phyloP scores from a whole-genome alignment of 169 alveolate genomes.

The Eimeria praecox region DNA sequence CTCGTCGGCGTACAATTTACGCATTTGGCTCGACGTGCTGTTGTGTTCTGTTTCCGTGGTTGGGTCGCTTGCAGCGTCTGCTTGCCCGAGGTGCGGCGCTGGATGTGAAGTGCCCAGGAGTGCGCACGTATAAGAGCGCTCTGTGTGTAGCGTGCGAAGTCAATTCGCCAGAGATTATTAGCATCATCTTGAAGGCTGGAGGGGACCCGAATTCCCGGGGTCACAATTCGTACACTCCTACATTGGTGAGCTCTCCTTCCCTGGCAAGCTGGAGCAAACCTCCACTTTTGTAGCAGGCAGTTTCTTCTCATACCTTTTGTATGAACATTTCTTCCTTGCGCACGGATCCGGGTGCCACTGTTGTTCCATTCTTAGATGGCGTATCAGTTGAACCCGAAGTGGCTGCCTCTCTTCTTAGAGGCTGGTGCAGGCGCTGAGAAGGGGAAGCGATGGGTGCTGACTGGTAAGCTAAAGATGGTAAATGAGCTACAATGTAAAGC shows the following conservation, averaged over 20 bases:
- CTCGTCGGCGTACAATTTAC: not conserved
- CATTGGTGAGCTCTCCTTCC: constrained; percentile 82
- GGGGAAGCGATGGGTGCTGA: constrained; percentile 89
- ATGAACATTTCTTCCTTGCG: not conserved
- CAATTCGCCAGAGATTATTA: constrained; percentile 87
- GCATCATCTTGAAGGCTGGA: constrained; percentile 89
- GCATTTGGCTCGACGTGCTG: not conserved
- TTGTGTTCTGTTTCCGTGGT: not conserved
- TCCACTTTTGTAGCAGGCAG: not conserved
- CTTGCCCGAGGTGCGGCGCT: constrained; percentile 88
- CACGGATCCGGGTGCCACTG: not conserved
- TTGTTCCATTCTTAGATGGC: constrained; percentile 83
- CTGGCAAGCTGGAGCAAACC: too few species aligned
- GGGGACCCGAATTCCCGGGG: constrained; percentile 93
- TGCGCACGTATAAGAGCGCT: constrained; percentile 92
- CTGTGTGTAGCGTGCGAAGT: constrained; percentile 93
- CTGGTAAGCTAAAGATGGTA: constrained; percentile 83
- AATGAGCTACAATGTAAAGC: not conserved
- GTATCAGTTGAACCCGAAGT: constrained; percentile 88
- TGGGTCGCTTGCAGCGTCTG: constrained; percentile 83
- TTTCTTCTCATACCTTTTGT: not conserved
- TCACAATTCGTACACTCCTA: constrained; percentile 89
- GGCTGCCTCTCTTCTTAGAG: constrained; percentile 90
- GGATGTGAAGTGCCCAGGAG: constrained; percentile 88
- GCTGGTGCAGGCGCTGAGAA: constrained; percentile 92